phyloP scores from a whole-genome alignment of 768 basidiomycete species.

The Lactarius quietus region DNA sequence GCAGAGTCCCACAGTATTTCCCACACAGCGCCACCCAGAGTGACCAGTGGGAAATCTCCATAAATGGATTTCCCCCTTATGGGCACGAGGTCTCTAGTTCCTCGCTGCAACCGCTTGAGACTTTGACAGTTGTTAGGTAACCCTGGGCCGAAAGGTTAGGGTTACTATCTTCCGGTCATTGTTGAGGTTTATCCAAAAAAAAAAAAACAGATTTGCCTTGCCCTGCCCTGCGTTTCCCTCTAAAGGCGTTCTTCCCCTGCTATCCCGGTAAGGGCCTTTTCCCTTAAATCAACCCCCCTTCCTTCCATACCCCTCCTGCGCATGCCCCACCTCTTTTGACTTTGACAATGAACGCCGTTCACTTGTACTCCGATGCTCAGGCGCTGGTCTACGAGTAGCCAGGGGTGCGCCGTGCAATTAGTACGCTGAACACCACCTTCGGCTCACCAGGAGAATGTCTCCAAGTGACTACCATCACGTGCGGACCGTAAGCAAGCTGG shows the following conservation, averaged over 20 bases:
- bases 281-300: conserved; percentile 22
- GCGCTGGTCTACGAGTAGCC: conserved; percentile 22
- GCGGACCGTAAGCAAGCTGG: too few species aligned
- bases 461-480: conserved; percentile 24
- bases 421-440: conserved; percentile 17
- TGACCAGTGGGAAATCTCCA: too few species aligned
- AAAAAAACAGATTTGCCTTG: too few species aligned
- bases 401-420: conserved; percentile 20
- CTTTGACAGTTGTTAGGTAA: too few species aligned
- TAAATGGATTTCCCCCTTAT: too few species aligned
- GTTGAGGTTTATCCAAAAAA: too few species aligned
- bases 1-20: too few species aligned
- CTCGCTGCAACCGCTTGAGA: too few species aligned
- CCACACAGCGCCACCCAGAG: too few species aligned
- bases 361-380: conserved; percentile 24
- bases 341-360: conserved; percentile 24
- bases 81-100: too few species aligned
- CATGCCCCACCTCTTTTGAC: conserved; percentile 23
- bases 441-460: conserved; percentile 6
- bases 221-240: conserved; percentile 19
- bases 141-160: too few species aligned
- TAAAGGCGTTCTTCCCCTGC: conserved; percentile 6
- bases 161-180: too few species aligned
- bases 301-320: conserved; percentile 20
- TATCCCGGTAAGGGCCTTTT: conserved; percentile 9